Conservation (phyloP, 1,139 yeast species). For the Debaryomycetaceae sp. region DNA sequence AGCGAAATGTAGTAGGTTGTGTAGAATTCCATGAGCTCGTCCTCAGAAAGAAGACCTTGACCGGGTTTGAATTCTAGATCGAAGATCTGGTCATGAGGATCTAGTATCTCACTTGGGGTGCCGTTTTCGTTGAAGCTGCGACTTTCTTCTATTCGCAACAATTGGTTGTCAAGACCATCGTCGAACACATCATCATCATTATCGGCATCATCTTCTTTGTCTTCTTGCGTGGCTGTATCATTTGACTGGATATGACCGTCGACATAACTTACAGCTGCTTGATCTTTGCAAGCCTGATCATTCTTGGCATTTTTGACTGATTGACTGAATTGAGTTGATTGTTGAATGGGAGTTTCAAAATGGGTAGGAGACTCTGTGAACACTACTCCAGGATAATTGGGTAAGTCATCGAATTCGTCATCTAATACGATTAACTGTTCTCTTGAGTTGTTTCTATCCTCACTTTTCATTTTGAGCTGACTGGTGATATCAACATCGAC, state of each 20-base stretch:
- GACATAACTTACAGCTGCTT: not conserved
- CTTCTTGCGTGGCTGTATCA: not conserved
- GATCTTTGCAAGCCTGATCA: not conserved
- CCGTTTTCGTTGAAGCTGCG: not conserved
- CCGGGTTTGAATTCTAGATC: constrained; percentile 10
- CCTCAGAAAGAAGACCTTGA: constrained; percentile 29
- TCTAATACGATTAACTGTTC: not conserved
- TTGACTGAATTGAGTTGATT: not conserved
- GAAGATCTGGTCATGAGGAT: constrained; percentile 1
- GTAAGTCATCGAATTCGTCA: not conserved
- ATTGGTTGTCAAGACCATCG: constrained; percentile 28
- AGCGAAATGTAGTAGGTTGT: constrained; percentile 28
- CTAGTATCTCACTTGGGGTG: not conserved
- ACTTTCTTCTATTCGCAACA: constrained; percentile 4
- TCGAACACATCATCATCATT: constrained; percentile 25
- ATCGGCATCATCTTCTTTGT: constrained; percentile 5
- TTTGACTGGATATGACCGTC: not conserved
- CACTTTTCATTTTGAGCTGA: constrained; percentile 9
- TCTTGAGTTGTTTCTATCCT: not conserved
- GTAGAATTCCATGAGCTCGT: constrained; percentile 30
- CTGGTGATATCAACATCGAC: constrained; percentile 10
- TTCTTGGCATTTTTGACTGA: not conserved
- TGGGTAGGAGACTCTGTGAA: not conserved
- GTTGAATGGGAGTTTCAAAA: not conserved
- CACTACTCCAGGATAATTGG: not conserved